phyloP scores from a whole-genome alignment of 164 flowering plant genomes.

The Santalum album region DNA sequence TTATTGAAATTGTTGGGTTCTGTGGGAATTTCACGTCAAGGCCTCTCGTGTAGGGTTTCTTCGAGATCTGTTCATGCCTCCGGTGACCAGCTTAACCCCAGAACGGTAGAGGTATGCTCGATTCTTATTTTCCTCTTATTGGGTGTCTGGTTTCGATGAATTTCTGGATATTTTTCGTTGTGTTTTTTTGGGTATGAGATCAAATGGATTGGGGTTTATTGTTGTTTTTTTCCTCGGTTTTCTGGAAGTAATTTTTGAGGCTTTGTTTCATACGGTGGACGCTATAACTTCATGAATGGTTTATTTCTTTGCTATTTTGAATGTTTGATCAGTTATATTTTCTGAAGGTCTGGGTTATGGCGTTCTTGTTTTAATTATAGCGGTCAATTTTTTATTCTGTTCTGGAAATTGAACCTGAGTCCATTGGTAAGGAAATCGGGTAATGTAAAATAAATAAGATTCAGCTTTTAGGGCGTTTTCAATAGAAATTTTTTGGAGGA shows the following conservation, averaged over 20 bases:
- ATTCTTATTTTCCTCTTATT: background rate
- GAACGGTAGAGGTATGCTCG: slow-evolving; percentile 5
- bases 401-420: too few species aligned
- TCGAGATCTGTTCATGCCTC: slow-evolving; percentile 17
- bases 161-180: background rate
- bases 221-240: background rate
- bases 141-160: background rate
- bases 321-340: background rate
- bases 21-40: background rate
- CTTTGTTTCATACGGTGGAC: background rate
- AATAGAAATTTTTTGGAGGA: too few species aligned
- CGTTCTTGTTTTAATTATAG: slow-evolving; percentile 1
- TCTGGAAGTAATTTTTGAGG: background rate
- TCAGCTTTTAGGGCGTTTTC: too few species aligned
- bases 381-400: too few species aligned
- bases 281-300: too few species aligned
- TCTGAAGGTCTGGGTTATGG: background rate
- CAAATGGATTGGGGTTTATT: background rate
- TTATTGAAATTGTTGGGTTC: background rate
- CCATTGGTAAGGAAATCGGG: too few species aligned
- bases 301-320: too few species aligned
- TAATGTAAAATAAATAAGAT: too few species aligned
- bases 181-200: background rate
- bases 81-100: slow-evolving; percentile 3
- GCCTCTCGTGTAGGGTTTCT: slow-evolving; percentile 7